These are phyloP conservation scores for Sporothrix luriei DNA, from an alignment of 2,329 filamentous ascomycete genomes.

Conservation along the genomic window DNA sequence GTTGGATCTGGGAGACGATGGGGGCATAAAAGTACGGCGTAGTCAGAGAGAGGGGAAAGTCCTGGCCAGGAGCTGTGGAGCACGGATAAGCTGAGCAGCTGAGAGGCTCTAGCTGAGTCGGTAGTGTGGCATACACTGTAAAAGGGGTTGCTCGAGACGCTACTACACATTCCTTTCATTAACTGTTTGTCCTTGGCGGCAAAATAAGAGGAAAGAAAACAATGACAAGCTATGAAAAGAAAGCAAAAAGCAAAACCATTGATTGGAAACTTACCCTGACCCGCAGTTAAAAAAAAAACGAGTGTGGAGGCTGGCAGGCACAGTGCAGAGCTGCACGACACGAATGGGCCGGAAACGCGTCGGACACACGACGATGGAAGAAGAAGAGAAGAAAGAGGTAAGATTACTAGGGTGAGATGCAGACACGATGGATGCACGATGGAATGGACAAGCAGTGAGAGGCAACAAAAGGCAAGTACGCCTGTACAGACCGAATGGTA, in stretches of 20 bases:
- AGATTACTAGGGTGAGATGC: background rate
- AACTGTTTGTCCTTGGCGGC: background rate
- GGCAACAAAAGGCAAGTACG: constrained; percentile 4
- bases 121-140: constrained; percentile 6
- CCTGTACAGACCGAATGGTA: background rate
- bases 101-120: background rate
- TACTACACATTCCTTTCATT: constrained; percentile 12
- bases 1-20: constrained; percentile 11
- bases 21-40: constrained; percentile 3
- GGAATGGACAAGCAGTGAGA: background rate
- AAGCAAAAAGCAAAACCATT: background rate
- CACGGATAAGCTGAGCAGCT: background rate
- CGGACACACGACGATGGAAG: background rate
- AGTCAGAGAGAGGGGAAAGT: background rate
- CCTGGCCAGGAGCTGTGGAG: constrained; percentile 1
- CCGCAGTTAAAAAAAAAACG: background rate
- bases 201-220: background rate
- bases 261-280: background rate
- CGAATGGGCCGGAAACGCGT: background rate
- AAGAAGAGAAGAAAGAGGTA: background rate
- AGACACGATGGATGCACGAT: background rate
- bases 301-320: background rate
- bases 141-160: constrained; percentile 19
- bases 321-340: constrained; percentile 17
- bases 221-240: background rate